Conservation (phyloP, 768 basidiomycete genomes). For the Termitomyces sp. region DNA sequence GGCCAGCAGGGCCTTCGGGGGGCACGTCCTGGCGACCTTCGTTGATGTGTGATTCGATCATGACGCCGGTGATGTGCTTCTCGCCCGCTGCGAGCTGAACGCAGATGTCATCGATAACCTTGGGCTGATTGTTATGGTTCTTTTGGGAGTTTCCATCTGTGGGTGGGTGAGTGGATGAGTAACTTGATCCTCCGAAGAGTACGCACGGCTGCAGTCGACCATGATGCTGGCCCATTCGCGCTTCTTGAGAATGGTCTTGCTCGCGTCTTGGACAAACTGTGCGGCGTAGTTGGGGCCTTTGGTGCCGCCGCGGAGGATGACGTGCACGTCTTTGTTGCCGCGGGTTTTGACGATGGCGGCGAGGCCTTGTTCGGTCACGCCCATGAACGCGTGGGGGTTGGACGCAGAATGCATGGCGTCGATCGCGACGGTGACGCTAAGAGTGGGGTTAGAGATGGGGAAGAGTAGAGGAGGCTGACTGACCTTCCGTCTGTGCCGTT, state of each 20-base stretch:
- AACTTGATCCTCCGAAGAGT: too few relatives aligned
- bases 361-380: conserved; percentile 79
- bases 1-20: conserved; percentile 50
- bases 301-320: conserved; percentile 92
- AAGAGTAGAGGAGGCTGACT: conserved; percentile 16
- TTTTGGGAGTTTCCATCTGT: conserved; percentile 94
- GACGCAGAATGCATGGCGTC: conserved; percentile 94
- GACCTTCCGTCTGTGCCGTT: conserved; percentile 95
- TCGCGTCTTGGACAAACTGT: conserved; percentile 65
- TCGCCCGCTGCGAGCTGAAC: conserved; percentile 69
- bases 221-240: conserved; percentile 65
- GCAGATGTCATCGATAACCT: conserved; percentile 67
- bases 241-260: conserved; percentile 60
- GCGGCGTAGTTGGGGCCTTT: conserved; percentile 85
- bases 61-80: conserved; percentile 82
- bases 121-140: conserved; percentile 89
- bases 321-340: conserved; percentile 85
- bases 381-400: conserved; percentile 96
- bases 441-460: neutral
- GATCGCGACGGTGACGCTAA: conserved; percentile 84
- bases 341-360: conserved; percentile 93
- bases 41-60: conserved; percentile 95
- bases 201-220: conserved; percentile 80
- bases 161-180: neutral
- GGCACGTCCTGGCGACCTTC: conserved; percentile 91